Evolutionary conservation across 441 rosid species (phyloP), one percentile per base, ranked within the genome.

Genomic region (Adansonia rubrostipa): DNA sequence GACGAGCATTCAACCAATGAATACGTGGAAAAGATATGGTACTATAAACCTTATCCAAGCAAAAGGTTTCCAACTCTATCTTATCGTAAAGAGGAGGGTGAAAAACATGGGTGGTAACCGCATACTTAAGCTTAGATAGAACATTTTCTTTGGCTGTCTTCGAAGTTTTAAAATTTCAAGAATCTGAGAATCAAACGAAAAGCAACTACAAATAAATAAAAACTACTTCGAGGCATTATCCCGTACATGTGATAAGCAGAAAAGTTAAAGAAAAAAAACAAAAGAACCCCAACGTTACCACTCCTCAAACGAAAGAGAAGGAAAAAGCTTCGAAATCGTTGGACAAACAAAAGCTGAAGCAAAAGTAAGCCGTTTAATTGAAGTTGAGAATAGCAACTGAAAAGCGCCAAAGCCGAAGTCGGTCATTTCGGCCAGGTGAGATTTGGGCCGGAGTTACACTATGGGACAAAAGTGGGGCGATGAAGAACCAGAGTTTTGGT

Each of bases 81-180:
- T 24, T 24, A 0, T 89, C 89, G 45, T 87, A 90, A 9, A 88
- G 91, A 24, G 97, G 89, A 77, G 79, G 91, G 70, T 78, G 75
- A 24, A 95, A 91, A 45, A 87, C 89, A 77, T 86, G 9, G 99
- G 97, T 74, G 96, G 96, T 80, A 95, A 85, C 66, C 89, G 90
- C 71, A 92, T 74, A 0, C 89, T 82, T 81, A 86, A 79, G 83
- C 96, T 93, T 9, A 93, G 91, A 77, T 80, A 83, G 80, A 95
- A 93, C 97, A 95, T 93, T 36, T 40, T 11, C 45, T 15, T 2
- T 10, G 1, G 19, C 19, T 15, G 57, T 8, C 44, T 71, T 15
- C 4, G n/a, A n/a, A 22, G 22, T 24, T 51, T 24, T 20, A 53
- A 71, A 5, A 4, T 10, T 51, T 51, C 4, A 14, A 15, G 51